Base-by-base conservation (phyloP, 2,329 filamentous ascomycete species). In the Verticillium isaacii region DNA sequence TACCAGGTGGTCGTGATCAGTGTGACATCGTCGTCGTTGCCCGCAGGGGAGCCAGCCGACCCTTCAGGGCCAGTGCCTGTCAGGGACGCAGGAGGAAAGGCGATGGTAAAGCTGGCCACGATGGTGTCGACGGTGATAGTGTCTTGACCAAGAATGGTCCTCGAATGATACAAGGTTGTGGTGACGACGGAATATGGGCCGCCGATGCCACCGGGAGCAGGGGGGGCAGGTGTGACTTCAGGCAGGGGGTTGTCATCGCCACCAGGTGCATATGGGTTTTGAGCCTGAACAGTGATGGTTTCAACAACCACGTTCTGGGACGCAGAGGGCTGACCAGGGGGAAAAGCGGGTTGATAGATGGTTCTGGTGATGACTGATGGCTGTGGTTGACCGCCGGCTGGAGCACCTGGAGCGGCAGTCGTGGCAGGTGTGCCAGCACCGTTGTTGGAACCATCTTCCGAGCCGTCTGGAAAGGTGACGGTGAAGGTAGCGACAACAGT, bases 71-170 rank as follows among this genome's bases (percentile, higher is more conserved):
- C 64, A 50, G 60, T 56, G 23, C 56, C 50, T 12, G 65, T 58
- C 11, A 19, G 45, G 25, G 45, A 57, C 71, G 32, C 17, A 15
- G 64, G n/a, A 32, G 62, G 60, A 25, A 65, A 64, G 7, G 62
- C 66, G 54, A 74, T 64, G 15, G 72, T 75, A 55, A 72, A 64
- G 23, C 66, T 70, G 11, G 68, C 66, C 25, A 65, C 64, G 37
- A 65, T 39, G 25, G 62, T 32, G 39, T 65, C 64, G 39, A 62
- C 57, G 11, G 59, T 60, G 25, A 61, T 37, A 19, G 60, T 29
- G 58, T 61, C 56, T 23, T 52, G 45, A 41, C 64, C 32, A n/a
- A 36, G 39, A 34, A 54, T 23, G 14, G 55, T 61, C 19, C 59
- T 61, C 12, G 63, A 56, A 14, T 55, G 58, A 37, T 63, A 66